A percentile compares a stretch with the other conserved stretches of the same genome.
Evolutionary conservation across 2,329 filamentous ascomycete species (phyloP).

Genomic region (Beauveria scarabaeidicola): DNA sequence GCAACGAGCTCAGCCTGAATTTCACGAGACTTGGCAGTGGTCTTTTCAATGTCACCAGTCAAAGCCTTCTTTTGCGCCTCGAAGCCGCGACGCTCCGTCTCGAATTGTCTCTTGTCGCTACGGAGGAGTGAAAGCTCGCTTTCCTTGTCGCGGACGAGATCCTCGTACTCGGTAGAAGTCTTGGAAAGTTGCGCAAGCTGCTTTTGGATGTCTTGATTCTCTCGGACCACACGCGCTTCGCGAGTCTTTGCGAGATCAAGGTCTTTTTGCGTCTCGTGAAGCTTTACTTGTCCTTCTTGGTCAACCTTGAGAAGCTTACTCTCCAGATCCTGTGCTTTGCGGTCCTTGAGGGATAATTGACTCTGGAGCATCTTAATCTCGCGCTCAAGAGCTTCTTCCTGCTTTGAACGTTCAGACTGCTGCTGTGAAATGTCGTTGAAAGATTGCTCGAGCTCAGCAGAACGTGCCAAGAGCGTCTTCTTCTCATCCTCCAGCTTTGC

Average conservation of each 20-base stretch:
- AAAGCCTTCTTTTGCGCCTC: constrained; percentile 71
- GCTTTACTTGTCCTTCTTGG: constrained; percentile 80
- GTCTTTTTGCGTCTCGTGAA: constrained; percentile 70
- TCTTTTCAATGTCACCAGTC: constrained; percentile 67
- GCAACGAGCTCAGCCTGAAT: constrained; percentile 82
- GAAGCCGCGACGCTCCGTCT: constrained; percentile 68
- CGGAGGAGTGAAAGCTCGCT: constrained; percentile 83
- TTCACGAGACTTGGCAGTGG: constrained; percentile 67
- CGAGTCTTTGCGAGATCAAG: constrained; percentile 64
- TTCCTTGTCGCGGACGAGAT: constrained; percentile 86
- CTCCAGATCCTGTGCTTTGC: constrained; percentile 83
- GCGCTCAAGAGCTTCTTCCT: constrained; percentile 68
- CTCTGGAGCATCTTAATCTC: constrained; percentile 90
- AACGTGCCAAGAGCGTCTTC: constrained; percentile 57
- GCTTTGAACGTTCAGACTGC: constrained; percentile 64
- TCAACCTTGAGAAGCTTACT: constrained; percentile 74
- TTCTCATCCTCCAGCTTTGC: constrained; percentile 81
- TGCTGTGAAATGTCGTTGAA: constrained; percentile 62
- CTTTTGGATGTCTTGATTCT: constrained; percentile 74
- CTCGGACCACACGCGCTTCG: constrained; percentile 66
- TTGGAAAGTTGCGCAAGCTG: constrained; percentile 81
- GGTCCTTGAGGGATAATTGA: constrained; percentile 79
- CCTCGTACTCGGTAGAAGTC: constrained; percentile 91
- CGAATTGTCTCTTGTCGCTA: constrained; percentile 73
- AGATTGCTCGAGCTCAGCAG: constrained; percentile 61